Conservation (phyloP, 345 rosid species). For the Lagerstroemia speciosa region DNA sequence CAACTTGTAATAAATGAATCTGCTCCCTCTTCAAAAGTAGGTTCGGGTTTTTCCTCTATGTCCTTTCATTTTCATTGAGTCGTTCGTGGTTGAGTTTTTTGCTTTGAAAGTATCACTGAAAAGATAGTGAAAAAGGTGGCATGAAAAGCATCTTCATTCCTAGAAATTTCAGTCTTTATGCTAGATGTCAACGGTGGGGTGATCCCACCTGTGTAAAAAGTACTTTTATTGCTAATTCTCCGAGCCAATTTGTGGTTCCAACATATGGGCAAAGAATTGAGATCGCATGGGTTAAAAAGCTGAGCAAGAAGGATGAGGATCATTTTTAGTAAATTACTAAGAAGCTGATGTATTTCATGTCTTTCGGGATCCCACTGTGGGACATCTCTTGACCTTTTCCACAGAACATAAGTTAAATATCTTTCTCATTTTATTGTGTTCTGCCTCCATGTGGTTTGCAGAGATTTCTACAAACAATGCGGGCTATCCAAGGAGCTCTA, state of each 20-base stretch:
- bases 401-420: slow-evolving; percentile 12
- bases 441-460: slow-evolving; percentile 45
- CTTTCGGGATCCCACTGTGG: background rate
- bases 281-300: background rate
- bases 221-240: background rate
- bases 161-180: background rate
- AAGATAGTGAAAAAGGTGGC: background rate
- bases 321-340: background rate
- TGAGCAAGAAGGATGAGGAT: background rate
- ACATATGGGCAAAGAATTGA: background rate
- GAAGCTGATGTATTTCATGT: background rate
- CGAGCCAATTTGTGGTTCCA: background rate
- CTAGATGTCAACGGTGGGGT: background rate
- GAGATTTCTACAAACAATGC: slow-evolving; percentile 90
- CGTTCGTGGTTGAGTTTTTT: background rate
- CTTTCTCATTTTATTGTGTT: slow-evolving; percentile 29
- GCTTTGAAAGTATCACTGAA: background rate
- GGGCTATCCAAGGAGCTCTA: slow-evolving; percentile 86
- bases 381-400: background rate
- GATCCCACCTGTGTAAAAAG: background rate
- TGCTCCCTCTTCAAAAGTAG: background rate
- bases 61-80: too few relatives aligned
- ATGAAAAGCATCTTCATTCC: background rate
- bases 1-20: background rate
- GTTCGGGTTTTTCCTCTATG: background rate